Evolutionary conservation across 345 rosid genomes (phyloP).

Genomic region (Salix arbutifolia): DNA sequence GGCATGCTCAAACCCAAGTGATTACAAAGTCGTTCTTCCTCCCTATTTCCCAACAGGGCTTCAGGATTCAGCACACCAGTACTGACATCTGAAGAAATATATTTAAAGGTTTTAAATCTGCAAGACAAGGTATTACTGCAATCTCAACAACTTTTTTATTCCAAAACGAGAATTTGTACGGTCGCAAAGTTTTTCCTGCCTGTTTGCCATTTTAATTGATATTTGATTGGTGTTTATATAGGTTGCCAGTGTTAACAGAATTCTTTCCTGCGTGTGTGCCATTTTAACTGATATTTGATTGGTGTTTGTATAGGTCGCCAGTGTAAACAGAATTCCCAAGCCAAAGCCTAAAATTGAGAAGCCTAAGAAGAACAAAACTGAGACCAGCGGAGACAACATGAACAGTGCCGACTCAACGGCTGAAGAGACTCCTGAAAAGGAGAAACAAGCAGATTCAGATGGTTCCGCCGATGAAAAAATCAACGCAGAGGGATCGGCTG

Average conservation of each 20-base stretch:
- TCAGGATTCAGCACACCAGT: constrained; percentile 54
- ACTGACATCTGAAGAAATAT: constrained; percentile 78
- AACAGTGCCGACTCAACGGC: constrained; percentile 33
- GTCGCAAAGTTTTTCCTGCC: not conserved
- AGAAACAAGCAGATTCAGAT: constrained; percentile 29
- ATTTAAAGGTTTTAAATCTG: constrained; percentile 47
- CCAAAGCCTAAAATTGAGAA: constrained; percentile 89
- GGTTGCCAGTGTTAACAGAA: constrained; percentile 60
- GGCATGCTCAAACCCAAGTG: not conserved
- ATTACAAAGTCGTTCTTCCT: not conserved
- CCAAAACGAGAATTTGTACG: not conserved
- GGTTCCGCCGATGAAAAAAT: constrained; percentile 19
- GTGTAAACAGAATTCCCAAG: constrained; percentile 68
- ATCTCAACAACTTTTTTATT: not conserved
- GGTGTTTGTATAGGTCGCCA: constrained; percentile 44
- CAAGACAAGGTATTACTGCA: constrained; percentile 69
- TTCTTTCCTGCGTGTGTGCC: constrained; percentile 19
- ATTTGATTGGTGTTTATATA: constrained; percentile 14
- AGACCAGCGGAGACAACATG: constrained; percentile 26
- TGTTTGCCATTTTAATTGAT: not conserved
- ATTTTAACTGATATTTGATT: not conserved
- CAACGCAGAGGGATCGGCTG: constrained; percentile 5
- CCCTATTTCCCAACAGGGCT: constrained; percentile 36
- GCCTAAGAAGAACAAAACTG: constrained; percentile 56
- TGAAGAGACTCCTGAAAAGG: constrained; percentile 22